Evolutionary conservation across 2,329 filamentous ascomycete species (phyloP).

Genomic region (Pseudogymnoascus sp.): DNA sequence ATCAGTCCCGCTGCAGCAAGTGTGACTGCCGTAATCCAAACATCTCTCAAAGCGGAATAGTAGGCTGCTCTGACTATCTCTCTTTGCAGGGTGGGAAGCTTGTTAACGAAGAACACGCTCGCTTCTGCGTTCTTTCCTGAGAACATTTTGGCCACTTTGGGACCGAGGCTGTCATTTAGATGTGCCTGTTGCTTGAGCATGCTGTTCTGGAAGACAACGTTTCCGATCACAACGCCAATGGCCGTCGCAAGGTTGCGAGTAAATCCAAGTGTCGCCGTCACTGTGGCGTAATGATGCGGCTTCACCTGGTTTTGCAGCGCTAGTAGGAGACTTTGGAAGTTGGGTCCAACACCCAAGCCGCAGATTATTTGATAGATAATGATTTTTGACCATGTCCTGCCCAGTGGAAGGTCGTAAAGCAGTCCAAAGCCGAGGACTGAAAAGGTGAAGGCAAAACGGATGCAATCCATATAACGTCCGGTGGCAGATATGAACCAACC

Average conservation of each 20-base stretch:
- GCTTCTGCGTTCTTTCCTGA: conserved; percentile 24
- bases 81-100: conserved; percentile 18
- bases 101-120: conserved; percentile 21
- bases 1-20: conserved; percentile 30
- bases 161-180: conserved; percentile 20
- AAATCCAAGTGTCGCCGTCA: conserved; percentile 57
- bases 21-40: conserved; percentile 27
- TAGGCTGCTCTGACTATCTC: conserved; percentile 21
- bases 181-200: conserved; percentile 23
- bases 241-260: conserved; percentile 43
- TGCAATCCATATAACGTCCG: conserved; percentile 54
- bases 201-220: conserved; percentile 44
- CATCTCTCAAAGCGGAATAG: conserved; percentile 19
- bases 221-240: conserved; percentile 41
- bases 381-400: conserved; percentile 46
- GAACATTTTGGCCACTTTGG: conserved; percentile 18
- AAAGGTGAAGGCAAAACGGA: conserved; percentile 49
- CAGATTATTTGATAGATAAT: conserved; percentile 55
- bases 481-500: conserved; percentile 55
- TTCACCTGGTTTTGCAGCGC: conserved; percentile 57
- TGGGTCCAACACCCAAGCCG: conserved; percentile 57
- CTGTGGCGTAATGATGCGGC: conserved; percentile 57
- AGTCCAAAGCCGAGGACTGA: conserved; percentile 59
- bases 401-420: conserved; percentile 52
- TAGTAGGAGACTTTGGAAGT: conserved; percentile 62